A percentile compares a stretch with the other conserved stretches of the same genome.
These are phyloP conservation scores for Agrocybe pediades DNA, from an alignment of 768 basidiomycete genomes.

Conservation along the genomic window DNA sequence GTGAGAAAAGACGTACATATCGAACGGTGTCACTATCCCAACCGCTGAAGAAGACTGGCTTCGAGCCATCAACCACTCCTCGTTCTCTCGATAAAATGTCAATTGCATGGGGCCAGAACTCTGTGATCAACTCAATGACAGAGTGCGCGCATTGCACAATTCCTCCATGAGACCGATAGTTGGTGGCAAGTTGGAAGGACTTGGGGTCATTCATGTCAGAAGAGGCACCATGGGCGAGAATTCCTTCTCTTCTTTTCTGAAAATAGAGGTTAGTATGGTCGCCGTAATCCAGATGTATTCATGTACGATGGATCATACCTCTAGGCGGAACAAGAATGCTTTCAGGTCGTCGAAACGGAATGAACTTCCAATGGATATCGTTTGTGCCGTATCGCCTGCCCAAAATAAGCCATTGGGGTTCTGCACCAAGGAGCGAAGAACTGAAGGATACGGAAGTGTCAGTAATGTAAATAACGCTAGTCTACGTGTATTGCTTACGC, in stretches of 20 bases:
- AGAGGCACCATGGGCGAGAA: neutral
- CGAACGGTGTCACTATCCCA: constrained; percentile 44
- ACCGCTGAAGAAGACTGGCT: constrained; percentile 59
- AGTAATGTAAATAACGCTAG: neutral
- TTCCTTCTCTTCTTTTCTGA: constrained; percentile 10
- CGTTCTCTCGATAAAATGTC: constrained; percentile 58
- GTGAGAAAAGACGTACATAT: constrained; percentile 31
- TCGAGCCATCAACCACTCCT: constrained; percentile 55
- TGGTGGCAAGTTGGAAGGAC: constrained; percentile 64
- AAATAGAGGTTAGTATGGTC: neutral
- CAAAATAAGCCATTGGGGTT: constrained; percentile 73
- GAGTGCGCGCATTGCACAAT: constrained; percentile 72
- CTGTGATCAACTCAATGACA: constrained; percentile 58
- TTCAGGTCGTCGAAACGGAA: constrained; percentile 75
- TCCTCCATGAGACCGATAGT: constrained; percentile 73
- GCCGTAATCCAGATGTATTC: neutral
- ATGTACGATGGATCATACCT: constrained; percentile 54
- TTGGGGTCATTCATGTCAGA: constrained; percentile 14
- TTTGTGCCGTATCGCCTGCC: constrained; percentile 83
- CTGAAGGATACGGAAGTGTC: constrained; percentile 30
- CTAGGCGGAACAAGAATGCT: constrained; percentile 62
- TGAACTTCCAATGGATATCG: constrained; percentile 71
- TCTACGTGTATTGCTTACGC: constrained; percentile 35
- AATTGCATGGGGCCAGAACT: constrained; percentile 67
- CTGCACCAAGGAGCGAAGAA: constrained; percentile 60